Conservation (phyloP, 352 stramenopile genomes). For the Peronosclerospora sorghi region DNA sequence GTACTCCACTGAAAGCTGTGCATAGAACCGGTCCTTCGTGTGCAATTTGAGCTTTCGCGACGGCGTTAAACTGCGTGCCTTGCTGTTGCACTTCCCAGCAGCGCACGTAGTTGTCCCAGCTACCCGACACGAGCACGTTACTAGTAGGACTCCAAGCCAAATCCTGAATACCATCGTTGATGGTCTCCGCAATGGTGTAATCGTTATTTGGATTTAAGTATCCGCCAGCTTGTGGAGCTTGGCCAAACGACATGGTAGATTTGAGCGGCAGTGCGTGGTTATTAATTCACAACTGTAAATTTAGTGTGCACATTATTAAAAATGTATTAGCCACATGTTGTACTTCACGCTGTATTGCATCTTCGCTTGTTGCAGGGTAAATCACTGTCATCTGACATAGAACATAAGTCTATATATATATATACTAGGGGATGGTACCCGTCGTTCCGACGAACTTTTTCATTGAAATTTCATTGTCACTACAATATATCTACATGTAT, state of each 20-base stretch:
- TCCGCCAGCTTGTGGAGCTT: conserved; percentile 28
- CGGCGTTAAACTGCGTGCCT: conserved; percentile 56
- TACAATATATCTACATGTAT: too few species aligned
- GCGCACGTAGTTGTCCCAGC: conserved; percentile 76
- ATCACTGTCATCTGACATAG: too few species aligned
- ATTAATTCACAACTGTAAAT: too few species aligned
- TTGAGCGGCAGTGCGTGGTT: neutral
- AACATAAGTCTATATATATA: too few species aligned
- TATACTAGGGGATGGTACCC: too few species aligned
- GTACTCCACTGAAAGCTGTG: conserved; percentile 81
- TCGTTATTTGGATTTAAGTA: conserved; percentile 73
- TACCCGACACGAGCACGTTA: conserved; percentile 67
- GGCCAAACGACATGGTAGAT: conserved; percentile 31
- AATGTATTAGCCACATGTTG: too few species aligned
- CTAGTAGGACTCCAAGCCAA: conserved; percentile 61
- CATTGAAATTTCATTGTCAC: too few species aligned
- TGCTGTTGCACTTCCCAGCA: conserved; percentile 79
- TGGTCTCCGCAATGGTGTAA: conserved; percentile 53
- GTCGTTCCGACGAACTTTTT: too few species aligned
- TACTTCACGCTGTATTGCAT: too few species aligned
- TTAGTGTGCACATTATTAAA: too few species aligned
- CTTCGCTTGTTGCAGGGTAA: too few species aligned
- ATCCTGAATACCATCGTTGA: conserved; percentile 69
- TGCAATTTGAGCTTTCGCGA: conserved; percentile 75
- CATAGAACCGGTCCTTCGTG: conserved; percentile 88